Percentiles rank a stretch among this genome's conserved stretches.
Conservation (phyloP, 2,329 filamentous ascomycete species). For the Epichloe gansuensis region DNA sequence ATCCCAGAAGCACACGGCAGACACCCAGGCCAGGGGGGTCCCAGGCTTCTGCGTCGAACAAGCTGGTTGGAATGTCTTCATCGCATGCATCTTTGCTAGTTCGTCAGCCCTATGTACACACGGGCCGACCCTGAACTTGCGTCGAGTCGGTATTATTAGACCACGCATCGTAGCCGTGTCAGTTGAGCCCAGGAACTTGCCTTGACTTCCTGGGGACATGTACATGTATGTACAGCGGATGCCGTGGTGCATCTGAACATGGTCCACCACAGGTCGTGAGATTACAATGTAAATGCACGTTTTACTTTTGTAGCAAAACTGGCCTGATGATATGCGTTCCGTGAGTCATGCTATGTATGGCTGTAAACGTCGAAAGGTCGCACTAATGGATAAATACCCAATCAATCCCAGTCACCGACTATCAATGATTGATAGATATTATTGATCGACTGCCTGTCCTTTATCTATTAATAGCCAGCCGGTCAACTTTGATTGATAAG, state of each 20-base stretch:
- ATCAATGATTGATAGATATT: too few species aligned
- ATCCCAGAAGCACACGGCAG: not conserved
- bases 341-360: not conserved
- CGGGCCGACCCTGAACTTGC: slow-evolving; percentile 6
- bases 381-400: too few species aligned
- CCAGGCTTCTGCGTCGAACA: slow-evolving; percentile 5
- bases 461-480: too few species aligned
- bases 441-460: too few species aligned
- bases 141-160: not conserved
- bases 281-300: too few species aligned
- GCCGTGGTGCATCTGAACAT: not conserved
- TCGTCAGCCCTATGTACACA: slow-evolving; percentile 6
- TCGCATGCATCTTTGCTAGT: slow-evolving; percentile 2
- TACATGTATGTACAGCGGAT: not conserved
- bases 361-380: too few species aligned
- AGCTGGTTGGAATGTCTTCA: slow-evolving; percentile 7
- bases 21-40: slow-evolving; percentile 1
- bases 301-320: not conserved
- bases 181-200: not conserved
- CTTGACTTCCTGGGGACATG: not conserved
- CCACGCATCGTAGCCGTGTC: slow-evolving; percentile 3
- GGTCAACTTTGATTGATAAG: too few species aligned
- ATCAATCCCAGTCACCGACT: too few species aligned
- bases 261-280: too few species aligned
- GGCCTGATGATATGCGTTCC: not conserved